Conservation (phyloP, 2,329 filamentous ascomycete species). For the Tolypocladium endophyticum region DNA sequence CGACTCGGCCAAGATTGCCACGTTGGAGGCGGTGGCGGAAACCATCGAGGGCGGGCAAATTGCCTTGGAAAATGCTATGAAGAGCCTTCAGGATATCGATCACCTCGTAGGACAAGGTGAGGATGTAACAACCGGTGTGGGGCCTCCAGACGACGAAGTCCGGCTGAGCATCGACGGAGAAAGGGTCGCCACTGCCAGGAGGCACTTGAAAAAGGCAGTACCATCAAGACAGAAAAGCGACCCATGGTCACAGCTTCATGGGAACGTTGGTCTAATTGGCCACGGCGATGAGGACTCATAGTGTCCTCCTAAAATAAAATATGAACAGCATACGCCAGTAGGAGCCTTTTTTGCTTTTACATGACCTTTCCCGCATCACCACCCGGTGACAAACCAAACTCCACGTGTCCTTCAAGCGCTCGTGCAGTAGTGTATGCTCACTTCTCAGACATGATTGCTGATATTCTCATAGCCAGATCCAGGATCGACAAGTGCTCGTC, state of each 20-base stretch:
- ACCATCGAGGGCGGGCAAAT: conserved; percentile 48
- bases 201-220: conserved; percentile 9
- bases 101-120: conserved; percentile 30
- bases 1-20: conserved; percentile 48
- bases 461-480: conserved; percentile 74
- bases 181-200: conserved; percentile 5
- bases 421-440: conserved; percentile 6
- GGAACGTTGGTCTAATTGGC: conserved; percentile 42
- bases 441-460: conserved; percentile 52
- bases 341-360: background rate
- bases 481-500: conserved; percentile 91
- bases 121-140: conserved; percentile 9
- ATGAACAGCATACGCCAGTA: background rate
- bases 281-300: conserved; percentile 16
- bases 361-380: background rate
- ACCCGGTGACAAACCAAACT: conserved; percentile 1
- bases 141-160: conserved; percentile 15
- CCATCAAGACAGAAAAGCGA: conserved; percentile 15
- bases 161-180: conserved; percentile 23
- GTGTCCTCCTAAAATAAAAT: background rate
- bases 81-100: conserved; percentile 37
- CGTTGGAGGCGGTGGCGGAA: conserved; percentile 47
- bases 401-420: background rate
- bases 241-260: conserved; percentile 41
- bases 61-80: conserved; percentile 42